Evolutionary conservation across 2,329 filamentous ascomycete species (phyloP), one percentile per base, ranked within the genome.

Genomic region (Dactylellina leptospora): DNA sequence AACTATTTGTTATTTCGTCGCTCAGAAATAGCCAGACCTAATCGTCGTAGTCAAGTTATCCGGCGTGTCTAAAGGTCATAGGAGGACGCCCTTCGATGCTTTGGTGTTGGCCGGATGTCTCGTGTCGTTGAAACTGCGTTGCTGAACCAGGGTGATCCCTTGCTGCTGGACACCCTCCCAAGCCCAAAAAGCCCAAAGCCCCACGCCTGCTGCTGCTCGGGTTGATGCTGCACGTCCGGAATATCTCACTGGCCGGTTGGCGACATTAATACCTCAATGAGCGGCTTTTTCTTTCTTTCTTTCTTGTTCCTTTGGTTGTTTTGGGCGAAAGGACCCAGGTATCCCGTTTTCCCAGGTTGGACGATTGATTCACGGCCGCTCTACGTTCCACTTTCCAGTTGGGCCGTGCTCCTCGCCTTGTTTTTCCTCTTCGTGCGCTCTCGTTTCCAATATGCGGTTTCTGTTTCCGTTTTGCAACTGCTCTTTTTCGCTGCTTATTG

Each of bases 181-280:
- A n/a, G 68, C 68, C 58, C 68, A 36, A 53, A 51, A 44, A 48
- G 54, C 22, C 54, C 20, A 38, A 42, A 48, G 50, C 40, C 56
- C 63, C 55, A 55, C 63, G 55, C 40, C 28, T 33, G 13, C 48
- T 33, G 30, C 13, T 50, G 36, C 53, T 58, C 36, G 53, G 59
- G 23, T 62, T 64, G 28, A 20, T 50, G 40, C 53, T 62, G 66
- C 53, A 60, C 38, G 53, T 59, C 55, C 66, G 68, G 68, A 72
- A 60, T 72, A 72, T 72, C 68, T 72, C 59, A 64, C 59, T 72
- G 53, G 53, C 47, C 64, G 47, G 56, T 68, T 68, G 64, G 56
- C 56, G 58, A 53, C 56, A 72, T 72, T 72, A 72, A 72, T 72
- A 63, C 68, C 68, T 72, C 68, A 72, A 44, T 60, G 51, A 58